Conservation (phyloP, 257 asterid genomes). For the Anisodus acutangulus region DNA sequence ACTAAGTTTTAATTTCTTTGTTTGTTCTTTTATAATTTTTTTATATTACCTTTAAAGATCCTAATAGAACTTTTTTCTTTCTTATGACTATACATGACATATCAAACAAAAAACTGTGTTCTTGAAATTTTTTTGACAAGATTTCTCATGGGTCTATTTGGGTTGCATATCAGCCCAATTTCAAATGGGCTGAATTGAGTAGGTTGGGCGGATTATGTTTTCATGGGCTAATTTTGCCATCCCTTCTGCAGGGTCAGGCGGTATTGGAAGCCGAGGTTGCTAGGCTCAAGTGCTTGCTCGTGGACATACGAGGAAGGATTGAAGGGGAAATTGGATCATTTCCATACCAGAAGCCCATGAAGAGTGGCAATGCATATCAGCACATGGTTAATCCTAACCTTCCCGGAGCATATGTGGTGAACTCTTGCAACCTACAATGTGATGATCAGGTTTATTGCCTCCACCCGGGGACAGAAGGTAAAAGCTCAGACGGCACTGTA, state of each 20-base stretch:
- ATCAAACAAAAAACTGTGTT: too few relatives aligned
- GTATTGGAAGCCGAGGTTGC: conserved; percentile 90
- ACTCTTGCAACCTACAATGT: conserved; percentile 78
- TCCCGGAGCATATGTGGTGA: conserved; percentile 69
- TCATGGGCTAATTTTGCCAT: too few relatives aligned
- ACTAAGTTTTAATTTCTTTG: too few relatives aligned
- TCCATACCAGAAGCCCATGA: conserved; percentile 84
- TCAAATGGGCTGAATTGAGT: too few relatives aligned
- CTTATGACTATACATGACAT: too few relatives aligned
- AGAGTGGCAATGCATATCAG: conserved; percentile 53
- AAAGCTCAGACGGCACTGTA: conserved; percentile 36
- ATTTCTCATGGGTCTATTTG: too few relatives aligned
- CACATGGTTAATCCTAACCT: conserved; percentile 49
- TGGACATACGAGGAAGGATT: conserved; percentile 91
- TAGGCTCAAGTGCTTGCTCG: conserved; percentile 92
- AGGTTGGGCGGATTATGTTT: too few relatives aligned
- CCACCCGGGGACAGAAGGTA: conserved; percentile 67
- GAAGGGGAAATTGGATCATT: conserved; percentile 98
- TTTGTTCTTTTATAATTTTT: too few relatives aligned
- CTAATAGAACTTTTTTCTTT: too few relatives aligned
- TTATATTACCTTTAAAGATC: too few relatives aligned
- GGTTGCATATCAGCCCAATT: too few relatives aligned
- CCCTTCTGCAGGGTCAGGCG: conserved; percentile 70
- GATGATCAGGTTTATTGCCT: conserved; percentile 82
- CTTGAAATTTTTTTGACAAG: too few relatives aligned